Percentiles rank a stretch among this genome's conserved stretches.
Conservation (phyloP, 2,329 filamentous ascomycete genomes). For the Periconia sp. region DNA sequence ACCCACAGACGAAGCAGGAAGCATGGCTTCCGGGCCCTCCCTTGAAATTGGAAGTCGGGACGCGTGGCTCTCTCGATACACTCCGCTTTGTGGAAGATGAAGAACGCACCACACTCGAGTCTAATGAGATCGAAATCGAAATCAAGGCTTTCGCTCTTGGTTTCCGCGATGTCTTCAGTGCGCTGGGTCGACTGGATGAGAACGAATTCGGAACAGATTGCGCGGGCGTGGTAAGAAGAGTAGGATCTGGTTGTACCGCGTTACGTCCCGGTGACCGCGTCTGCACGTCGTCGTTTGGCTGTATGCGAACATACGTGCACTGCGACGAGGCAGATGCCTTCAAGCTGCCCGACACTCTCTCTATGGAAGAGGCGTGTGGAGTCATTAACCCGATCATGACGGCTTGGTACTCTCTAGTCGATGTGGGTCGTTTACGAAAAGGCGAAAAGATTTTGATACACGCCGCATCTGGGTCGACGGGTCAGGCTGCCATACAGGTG, state of each 20-base stretch:
- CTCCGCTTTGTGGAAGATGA: constrained; percentile 7
- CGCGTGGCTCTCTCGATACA: constrained; percentile 10
- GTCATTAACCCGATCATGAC: constrained; percentile 1
- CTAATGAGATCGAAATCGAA: constrained; percentile 10
- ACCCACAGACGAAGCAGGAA: background rate
- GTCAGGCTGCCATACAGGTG: constrained; percentile 18
- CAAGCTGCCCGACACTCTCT: constrained; percentile 3
- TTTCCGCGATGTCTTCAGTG: constrained; percentile 15
- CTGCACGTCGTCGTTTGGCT: background rate
- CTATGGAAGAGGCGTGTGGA: constrained; percentile 10
- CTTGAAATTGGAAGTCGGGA: constrained; percentile 14
- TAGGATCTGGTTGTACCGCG: constrained; percentile 2
- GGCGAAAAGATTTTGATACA: constrained; percentile 33
- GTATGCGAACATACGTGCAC: background rate
- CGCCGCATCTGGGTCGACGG: constrained; percentile 20
- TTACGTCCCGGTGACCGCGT: constrained; percentile 8
- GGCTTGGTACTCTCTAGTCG: constrained; percentile 19
- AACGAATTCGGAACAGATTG: constrained; percentile 4
- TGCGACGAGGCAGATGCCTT: background rate
- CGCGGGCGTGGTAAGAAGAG: constrained; percentile 7
- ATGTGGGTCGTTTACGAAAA: constrained; percentile 19
- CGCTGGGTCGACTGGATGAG: constrained; percentile 29
- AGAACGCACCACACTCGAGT: constrained; percentile 4
- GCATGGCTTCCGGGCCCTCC: constrained; percentile 5
- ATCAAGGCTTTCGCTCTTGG: constrained; percentile 7